Conservation (phyloP, 2,329 filamentous ascomycete genomes). For the Fusarium coffeatum region DNA sequence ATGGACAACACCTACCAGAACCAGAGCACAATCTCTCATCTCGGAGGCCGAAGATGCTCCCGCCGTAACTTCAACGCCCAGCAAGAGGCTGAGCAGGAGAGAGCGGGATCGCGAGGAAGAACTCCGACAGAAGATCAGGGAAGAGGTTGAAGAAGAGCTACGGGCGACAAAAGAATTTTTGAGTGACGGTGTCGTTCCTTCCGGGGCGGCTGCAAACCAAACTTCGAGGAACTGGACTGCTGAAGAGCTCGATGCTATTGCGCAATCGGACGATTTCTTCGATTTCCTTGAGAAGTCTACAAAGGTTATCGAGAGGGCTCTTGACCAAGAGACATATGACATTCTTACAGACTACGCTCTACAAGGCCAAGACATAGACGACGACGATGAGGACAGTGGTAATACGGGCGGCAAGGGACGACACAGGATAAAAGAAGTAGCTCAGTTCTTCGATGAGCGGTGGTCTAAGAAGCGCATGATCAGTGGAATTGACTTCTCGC, state of each 20-base stretch:
- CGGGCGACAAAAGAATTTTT: slow-evolving; percentile 74
- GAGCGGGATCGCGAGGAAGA: slow-evolving; percentile 89
- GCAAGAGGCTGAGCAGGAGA: slow-evolving; percentile 81
- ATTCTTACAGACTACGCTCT: slow-evolving; percentile 94
- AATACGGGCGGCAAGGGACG: slow-evolving; percentile 77
- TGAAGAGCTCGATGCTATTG: slow-evolving; percentile 91
- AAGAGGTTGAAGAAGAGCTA: slow-evolving; percentile 93
- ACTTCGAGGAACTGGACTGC: slow-evolving; percentile 82
- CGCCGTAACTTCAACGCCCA: slow-evolving; percentile 68
- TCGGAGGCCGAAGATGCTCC: slow-evolving; percentile 72
- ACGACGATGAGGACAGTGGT: slow-evolving; percentile 82
- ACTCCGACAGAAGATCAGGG: slow-evolving; percentile 82
- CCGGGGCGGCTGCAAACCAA: slow-evolving; percentile 64
- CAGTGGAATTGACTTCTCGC: slow-evolving; percentile 93
- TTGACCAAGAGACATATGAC: slow-evolving; percentile 93
- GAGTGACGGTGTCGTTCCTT: slow-evolving; percentile 55
- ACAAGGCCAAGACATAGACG: slow-evolving; percentile 78
- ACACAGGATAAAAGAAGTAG: slow-evolving; percentile 83
- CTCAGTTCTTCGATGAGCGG: slow-evolving; percentile 92
- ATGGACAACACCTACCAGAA: slow-evolving; percentile 68
- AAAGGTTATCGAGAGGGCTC: slow-evolving; percentile 94
- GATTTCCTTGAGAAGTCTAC: slow-evolving; percentile 96
- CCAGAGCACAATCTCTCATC: slow-evolving; percentile 53
- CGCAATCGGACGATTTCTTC: slow-evolving; percentile 90
- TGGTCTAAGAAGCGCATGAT: slow-evolving; percentile 99